Evolutionary conservation across 306 rosid species (phyloP).

Genomic region (Betula pendula): DNA sequence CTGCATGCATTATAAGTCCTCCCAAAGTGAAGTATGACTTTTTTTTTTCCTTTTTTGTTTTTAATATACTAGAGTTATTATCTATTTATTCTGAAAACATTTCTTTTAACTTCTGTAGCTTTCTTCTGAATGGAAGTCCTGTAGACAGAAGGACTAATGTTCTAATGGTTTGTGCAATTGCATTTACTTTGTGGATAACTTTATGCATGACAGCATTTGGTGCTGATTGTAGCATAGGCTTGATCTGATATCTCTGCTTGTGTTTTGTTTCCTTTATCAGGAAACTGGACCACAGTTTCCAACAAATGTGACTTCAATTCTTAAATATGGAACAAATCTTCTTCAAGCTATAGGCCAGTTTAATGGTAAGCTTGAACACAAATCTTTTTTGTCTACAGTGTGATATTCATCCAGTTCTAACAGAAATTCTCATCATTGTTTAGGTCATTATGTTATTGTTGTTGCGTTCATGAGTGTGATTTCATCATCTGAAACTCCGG

Average conservation of each 20-base stretch:
- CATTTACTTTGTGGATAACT: constrained; percentile 16
- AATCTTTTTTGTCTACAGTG: constrained; percentile 29
- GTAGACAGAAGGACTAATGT: constrained; percentile 54
- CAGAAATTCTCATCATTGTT: constrained; percentile 28
- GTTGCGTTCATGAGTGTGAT: constrained; percentile 64
- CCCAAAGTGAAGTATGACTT: constrained; percentile 76
- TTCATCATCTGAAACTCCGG: constrained; percentile 45
- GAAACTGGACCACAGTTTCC: constrained; percentile 94
- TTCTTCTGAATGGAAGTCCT: constrained; percentile 88
- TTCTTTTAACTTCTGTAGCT: constrained; percentile 49
- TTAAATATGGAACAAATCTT: constrained; percentile 83
- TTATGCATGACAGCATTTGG: constrained; percentile 15
- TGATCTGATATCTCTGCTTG: constrained; percentile 22
- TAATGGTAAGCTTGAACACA: constrained; percentile 54
- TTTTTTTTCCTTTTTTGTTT: constrained; percentile 10
- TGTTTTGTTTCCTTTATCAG: constrained; percentile 41
- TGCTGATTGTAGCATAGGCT: constrained; percentile 22
- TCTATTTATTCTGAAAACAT: constrained; percentile 33
- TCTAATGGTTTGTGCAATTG: constrained; percentile 53
- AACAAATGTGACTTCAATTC: constrained; percentile 59
- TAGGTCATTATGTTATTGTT: constrained; percentile 74
- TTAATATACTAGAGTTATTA: constrained; percentile 15
- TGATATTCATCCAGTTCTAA: constrained; percentile 31
- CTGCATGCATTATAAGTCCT: constrained; percentile 87
- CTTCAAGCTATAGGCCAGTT: constrained; percentile 91